These are phyloP conservation scores for Cryomyces minteri DNA, from an alignment of 495 filamentous ascomycete genomes.

Conservation along the genomic window DNA sequence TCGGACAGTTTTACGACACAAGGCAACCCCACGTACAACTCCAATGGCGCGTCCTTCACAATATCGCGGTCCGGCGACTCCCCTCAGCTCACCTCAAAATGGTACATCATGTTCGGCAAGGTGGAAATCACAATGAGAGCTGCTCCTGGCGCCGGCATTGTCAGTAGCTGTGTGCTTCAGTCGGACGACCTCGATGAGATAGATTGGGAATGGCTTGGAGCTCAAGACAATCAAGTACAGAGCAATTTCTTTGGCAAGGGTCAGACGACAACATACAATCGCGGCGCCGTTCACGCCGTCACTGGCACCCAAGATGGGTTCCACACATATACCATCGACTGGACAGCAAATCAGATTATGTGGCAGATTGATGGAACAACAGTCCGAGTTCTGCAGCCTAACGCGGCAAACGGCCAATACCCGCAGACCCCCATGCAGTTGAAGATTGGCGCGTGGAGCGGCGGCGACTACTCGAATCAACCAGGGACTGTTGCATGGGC, in stretches of 20 bases:
- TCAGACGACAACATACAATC: slow-evolving; percentile 50
- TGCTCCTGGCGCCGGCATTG: slow-evolving; percentile 47
- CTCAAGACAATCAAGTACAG: slow-evolving; percentile 46
- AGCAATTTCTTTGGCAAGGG: slow-evolving; percentile 94
- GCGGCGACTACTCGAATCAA: slow-evolving; percentile 55
- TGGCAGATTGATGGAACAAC: slow-evolving; percentile 65
- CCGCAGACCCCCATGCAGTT: slow-evolving; percentile 85
- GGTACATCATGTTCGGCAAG: slow-evolving; percentile 58
- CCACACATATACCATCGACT: slow-evolving; percentile 83
- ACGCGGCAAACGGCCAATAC: slow-evolving; percentile 47
- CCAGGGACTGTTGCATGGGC: slow-evolving; percentile 80
- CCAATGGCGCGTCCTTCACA: slow-evolving; percentile 69
- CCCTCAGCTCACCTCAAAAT: slow-evolving; percentile 57
- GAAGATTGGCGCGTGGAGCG: slow-evolving; percentile 75
- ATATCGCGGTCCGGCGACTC: slow-evolving; percentile 66
- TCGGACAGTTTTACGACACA: slow-evolving; percentile 49
- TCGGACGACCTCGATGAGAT: slow-evolving; percentile 91
- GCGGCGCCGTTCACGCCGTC: slow-evolving; percentile 45
- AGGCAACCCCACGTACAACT: slow-evolving; percentile 49
- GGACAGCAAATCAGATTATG: slow-evolving; percentile 54
- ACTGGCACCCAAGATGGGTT: slow-evolving; percentile 41
- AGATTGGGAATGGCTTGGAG: slow-evolving; percentile 72
- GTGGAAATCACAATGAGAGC: slow-evolving; percentile 40
- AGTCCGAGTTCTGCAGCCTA: slow-evolving; percentile 48
- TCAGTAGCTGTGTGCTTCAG: slow-evolving; percentile 72